A percentile compares a stretch with the other conserved stretches of the same genome.
Conservation (phyloP, 768 basidiomycete species). For the Rhizopogon salebrosus region DNA sequence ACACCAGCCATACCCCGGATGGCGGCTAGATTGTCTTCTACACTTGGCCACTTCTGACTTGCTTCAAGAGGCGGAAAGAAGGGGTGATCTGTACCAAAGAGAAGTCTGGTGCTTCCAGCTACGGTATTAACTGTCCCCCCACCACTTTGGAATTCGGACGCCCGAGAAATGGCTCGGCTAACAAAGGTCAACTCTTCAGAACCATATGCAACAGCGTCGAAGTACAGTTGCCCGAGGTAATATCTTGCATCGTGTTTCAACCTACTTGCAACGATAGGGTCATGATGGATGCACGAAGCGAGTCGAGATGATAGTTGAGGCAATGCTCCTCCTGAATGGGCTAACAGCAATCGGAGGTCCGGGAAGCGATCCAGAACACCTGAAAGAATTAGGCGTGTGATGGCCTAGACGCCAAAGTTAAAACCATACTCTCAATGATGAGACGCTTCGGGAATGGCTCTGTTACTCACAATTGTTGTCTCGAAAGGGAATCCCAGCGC, state of each 20-base stretch:
- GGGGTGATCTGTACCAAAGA: slow-evolving; percentile 88
- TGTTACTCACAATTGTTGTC: slow-evolving; percentile 68
- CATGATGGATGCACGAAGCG: slow-evolving; percentile 81
- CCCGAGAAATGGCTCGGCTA: slow-evolving; percentile 61
- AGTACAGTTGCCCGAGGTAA: slow-evolving; percentile 75
- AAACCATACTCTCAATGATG: background rate
- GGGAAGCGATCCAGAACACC: slow-evolving; percentile 81
- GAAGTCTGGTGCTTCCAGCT: slow-evolving; percentile 52
- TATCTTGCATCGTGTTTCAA: slow-evolving; percentile 79
- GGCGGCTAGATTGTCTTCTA: slow-evolving; percentile 80
- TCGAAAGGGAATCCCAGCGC: slow-evolving; percentile 89
- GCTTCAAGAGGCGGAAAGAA: slow-evolving; percentile 80
- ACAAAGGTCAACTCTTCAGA: slow-evolving; percentile 80
- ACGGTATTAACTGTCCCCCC: slow-evolving; percentile 26
- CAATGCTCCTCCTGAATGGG: slow-evolving; percentile 84
- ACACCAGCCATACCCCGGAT: slow-evolving; percentile 50
- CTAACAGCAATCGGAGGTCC: slow-evolving; percentile 68
- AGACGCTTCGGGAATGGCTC: no score
- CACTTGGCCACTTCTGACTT: slow-evolving; percentile 76
- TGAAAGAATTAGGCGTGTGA: slow-evolving; percentile 74
- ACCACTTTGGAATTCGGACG: slow-evolving; percentile 39
- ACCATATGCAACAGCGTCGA: slow-evolving; percentile 88
- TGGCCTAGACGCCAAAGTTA: slow-evolving; percentile 37
- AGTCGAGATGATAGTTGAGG: slow-evolving; percentile 81
- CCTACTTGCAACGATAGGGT: slow-evolving; percentile 70